Percentiles rank a stretch among this genome's conserved stretches.
These are phyloP conservation scores for Jamesozyma piceae DNA, from an alignment of 805 yeast genomes.

Conservation along the genomic window DNA sequence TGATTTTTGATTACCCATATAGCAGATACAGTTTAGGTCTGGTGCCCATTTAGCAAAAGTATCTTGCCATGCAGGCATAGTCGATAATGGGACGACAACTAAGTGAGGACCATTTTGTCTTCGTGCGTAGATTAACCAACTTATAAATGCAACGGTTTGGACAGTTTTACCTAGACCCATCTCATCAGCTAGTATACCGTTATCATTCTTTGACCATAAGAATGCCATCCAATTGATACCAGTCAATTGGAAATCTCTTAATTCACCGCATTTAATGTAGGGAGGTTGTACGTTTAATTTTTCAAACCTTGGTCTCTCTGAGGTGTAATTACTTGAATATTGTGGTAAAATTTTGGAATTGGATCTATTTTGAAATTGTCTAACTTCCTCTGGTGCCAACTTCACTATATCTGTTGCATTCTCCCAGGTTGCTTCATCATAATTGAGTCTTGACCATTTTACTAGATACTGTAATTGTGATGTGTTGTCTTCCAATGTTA, in stretches of 20 bases:
- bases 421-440: slow-evolving; percentile 97
- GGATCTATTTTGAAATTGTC: slow-evolving; percentile 68
- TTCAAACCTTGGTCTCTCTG: slow-evolving; percentile 77
- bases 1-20: slow-evolving; percentile 84
- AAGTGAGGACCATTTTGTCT: slow-evolving; percentile 96
- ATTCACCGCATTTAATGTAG: slow-evolving; percentile 80
- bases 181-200: slow-evolving; percentile 95
- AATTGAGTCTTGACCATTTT: slow-evolving; percentile 88
- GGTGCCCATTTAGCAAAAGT: slow-evolving; percentile 98
- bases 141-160: slow-evolving; percentile 87
- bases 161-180: slow-evolving; percentile 99
- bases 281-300: slow-evolving; percentile 80
- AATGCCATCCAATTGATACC: slow-evolving; percentile 99
- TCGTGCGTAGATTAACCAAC: slow-evolving; percentile 92
- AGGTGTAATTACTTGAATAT: slow-evolving; percentile 67
- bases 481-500: slow-evolving; percentile 43
- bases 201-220: slow-evolving; percentile 93
- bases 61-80: slow-evolving; percentile 98
- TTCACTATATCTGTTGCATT: slow-evolving; percentile 78
- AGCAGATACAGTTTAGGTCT: slow-evolving; percentile 84
- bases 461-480: slow-evolving; percentile 72
- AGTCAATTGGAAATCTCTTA: slow-evolving; percentile 94
- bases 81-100: slow-evolving; percentile 91
- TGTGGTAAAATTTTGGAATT: slow-evolving; percentile 80
- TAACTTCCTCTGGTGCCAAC: slow-evolving; percentile 74